Conservation (phyloP, 768 basidiomycete genomes). For the Lactarius evosmus region DNA sequence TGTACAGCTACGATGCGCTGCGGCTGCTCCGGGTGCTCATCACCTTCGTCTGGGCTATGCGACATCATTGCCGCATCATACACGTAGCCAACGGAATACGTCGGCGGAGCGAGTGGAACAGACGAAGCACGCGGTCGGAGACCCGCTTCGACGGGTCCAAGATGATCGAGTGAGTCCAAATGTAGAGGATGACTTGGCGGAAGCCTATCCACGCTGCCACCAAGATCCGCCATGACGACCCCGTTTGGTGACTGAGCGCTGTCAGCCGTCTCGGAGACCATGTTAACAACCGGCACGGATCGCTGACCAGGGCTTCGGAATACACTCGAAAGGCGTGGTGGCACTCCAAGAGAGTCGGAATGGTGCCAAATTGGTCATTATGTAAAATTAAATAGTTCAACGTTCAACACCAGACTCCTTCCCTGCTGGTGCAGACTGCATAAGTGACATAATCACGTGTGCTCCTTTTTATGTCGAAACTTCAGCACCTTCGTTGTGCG, state of each 20-base stretch:
- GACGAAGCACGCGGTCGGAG: conserved; percentile 32
- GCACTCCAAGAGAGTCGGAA: background rate
- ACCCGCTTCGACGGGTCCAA: conserved; percentile 12
- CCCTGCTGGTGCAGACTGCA: no score
- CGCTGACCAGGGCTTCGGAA: background rate
- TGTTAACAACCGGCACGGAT: background rate
- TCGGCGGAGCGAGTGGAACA: conserved; percentile 27
- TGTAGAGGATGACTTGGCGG: background rate
- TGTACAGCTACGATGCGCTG: conserved; percentile 77
- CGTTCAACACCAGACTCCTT: no score
- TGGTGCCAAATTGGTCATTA: background rate
- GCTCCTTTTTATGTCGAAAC: no score
- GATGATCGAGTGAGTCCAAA: conserved; percentile 13
- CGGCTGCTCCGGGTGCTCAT: conserved; percentile 75
- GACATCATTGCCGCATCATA: conserved; percentile 85
- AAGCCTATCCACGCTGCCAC: conserved; percentile 8
- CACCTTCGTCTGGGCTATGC: conserved; percentile 63
- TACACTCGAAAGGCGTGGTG: background rate
- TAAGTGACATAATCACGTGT: no score
- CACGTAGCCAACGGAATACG: conserved; percentile 69
- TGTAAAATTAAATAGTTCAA: no score
- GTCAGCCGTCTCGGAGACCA: background rate
- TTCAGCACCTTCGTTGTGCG: no score
- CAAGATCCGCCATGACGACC: background rate
- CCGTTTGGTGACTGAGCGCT: background rate